These are phyloP conservation scores for Aquilaria agallochum DNA, from an alignment of 441 rosid genomes.

Conservation along the genomic window DNA sequence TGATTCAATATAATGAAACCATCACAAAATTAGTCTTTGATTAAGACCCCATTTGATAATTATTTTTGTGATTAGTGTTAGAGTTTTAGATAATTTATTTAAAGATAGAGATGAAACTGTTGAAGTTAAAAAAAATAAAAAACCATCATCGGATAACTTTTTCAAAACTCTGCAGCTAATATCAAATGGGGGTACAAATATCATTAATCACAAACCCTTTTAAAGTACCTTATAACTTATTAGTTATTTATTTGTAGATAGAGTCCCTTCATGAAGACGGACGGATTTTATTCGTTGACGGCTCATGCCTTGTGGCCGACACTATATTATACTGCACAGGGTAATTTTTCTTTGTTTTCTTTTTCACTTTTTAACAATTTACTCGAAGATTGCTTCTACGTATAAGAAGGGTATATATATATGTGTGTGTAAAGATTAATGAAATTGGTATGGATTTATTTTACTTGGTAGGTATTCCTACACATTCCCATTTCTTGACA, in stretches of 20 bases:
- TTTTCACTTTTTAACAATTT: not conserved
- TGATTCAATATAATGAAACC: not conserved
- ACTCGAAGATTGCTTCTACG: no score
- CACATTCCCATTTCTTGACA: slow-evolving; percentile 90
- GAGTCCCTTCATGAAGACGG: slow-evolving; percentile 66
- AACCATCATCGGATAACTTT: no score
- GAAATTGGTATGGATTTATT: no score
- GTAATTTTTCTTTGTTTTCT: slow-evolving; percentile 28
- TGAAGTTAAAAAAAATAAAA: no score
- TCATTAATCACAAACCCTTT: not conserved
- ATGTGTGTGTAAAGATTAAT: slow-evolving; percentile 5
- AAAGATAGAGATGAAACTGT: no score
- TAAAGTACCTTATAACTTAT: not conserved
- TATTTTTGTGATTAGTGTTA: no score
- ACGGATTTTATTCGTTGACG: slow-evolving; percentile 50
- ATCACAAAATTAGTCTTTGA: no score
- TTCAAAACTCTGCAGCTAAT: no score
- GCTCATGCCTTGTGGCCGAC: slow-evolving; percentile 58
- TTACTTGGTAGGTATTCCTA: slow-evolving; percentile 58
- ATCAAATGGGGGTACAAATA: no score
- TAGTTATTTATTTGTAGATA: slow-evolving; percentile 38
- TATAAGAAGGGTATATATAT: not conserved
- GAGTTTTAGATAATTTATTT: no score
- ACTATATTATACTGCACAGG: slow-evolving; percentile 87
- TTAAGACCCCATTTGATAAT: no score